phyloP scores from a whole-genome alignment of 495 filamentous ascomycete genomes.

The Xylaria palmicola region DNA sequence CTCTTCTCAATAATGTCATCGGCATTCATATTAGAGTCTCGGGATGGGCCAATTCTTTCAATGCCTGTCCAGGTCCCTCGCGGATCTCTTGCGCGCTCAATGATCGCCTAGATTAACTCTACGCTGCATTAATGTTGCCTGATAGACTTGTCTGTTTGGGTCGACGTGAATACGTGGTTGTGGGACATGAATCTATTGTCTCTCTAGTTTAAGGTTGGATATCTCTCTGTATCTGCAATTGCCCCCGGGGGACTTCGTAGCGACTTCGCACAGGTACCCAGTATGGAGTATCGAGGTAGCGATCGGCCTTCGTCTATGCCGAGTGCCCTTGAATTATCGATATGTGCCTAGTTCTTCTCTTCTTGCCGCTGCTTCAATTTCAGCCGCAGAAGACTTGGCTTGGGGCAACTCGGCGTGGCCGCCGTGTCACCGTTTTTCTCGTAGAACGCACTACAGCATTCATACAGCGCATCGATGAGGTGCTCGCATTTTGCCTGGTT shows the following conservation, averaged over 20 bases:
- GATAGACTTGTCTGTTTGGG: slow-evolving; percentile 44
- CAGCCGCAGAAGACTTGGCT: slow-evolving; percentile 70
- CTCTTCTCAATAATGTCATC: slow-evolving; percentile 74
- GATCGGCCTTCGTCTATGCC: too few relatives aligned
- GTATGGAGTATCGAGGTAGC: too few relatives aligned
- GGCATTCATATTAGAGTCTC: slow-evolving; percentile 99
- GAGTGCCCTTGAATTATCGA: too few relatives aligned
- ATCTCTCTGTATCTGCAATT: neutral
- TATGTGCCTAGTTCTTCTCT: slow-evolving; percentile 23
- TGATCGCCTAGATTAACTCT: slow-evolving; percentile 86
- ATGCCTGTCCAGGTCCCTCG: slow-evolving; percentile 88
- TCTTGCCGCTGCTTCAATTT: slow-evolving; percentile 81
- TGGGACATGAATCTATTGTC: slow-evolving; percentile 37
- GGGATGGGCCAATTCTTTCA: slow-evolving; percentile 76
- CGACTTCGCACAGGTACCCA: too few relatives aligned
- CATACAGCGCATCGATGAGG: slow-evolving; percentile 87
- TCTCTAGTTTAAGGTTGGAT: slow-evolving; percentile 12
- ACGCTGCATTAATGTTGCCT: slow-evolving; percentile 67
- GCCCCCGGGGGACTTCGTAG: neutral
- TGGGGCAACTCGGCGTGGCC: slow-evolving; percentile 80
- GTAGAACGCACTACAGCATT: slow-evolving; percentile 93
- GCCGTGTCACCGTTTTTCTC: slow-evolving; percentile 73
- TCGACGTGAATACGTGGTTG: slow-evolving; percentile 44
- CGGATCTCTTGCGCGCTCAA: slow-evolving; percentile 95
- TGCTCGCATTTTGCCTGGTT: slow-evolving; percentile 79